Percentiles rank a stretch among this genome's conserved stretches.
Conservation (phyloP, 139 green algal species). For the Chlorella ohadii region DNA sequence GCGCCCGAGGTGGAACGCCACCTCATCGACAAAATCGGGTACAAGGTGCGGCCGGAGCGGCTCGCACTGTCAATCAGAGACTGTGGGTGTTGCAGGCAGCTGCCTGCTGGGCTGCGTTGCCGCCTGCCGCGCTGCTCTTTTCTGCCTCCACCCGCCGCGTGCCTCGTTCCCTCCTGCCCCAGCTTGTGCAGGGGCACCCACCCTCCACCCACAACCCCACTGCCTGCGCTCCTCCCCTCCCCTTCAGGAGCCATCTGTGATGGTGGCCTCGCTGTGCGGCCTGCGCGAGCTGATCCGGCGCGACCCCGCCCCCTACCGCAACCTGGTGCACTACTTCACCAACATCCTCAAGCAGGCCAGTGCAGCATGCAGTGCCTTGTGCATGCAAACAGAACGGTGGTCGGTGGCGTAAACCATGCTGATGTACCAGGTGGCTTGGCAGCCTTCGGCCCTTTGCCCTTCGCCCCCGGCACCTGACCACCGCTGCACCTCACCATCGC, state of each 20-base stretch:
- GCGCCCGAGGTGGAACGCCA: constrained; percentile 39
- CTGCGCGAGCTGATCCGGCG: constrained; percentile 78
- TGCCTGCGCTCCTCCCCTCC: constrained; percentile 7
- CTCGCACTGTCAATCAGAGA: no score
- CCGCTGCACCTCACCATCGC: neutral
- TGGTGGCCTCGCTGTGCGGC: constrained; percentile 93
- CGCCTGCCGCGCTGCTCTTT: no score
- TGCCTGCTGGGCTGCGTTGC: no score
- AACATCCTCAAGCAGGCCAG: constrained; percentile 94
- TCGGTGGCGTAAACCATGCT: no score
- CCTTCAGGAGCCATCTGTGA: constrained; percentile 93
- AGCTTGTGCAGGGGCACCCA: no score
- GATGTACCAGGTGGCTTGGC: no score
- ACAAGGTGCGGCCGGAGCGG: constrained; percentile 31
- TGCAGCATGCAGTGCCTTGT: neutral
- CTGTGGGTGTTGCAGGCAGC: no score
- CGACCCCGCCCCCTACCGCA: constrained; percentile 80
- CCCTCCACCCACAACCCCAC: neutral
- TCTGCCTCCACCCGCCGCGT: no score
- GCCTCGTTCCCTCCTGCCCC: no score
- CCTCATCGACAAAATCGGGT: constrained; percentile 51
- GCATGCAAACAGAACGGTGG: no score
- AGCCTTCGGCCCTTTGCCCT: no score
- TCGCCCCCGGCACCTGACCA: neutral
- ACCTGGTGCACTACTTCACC: constrained; percentile 91